These are phyloP conservation scores for Reutealis trisperma DNA, from an alignment of 345 rosid species.

Conservation along the genomic window DNA sequence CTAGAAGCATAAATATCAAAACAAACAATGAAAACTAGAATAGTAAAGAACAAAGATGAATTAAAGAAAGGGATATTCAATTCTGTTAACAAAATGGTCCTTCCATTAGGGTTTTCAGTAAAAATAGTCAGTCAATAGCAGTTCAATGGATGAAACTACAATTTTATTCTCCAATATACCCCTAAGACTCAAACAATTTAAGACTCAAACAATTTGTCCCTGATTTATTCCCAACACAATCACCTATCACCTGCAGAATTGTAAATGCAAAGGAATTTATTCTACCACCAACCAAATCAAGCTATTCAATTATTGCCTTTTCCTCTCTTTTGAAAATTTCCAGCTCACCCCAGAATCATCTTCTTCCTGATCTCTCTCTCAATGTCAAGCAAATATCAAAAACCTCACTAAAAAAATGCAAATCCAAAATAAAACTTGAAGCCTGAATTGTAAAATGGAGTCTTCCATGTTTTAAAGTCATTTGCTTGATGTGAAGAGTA, in stretches of 20 bases:
- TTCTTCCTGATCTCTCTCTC: background rate
- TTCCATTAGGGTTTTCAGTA: background rate
- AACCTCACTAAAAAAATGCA: background rate
- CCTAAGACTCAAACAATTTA: too few species aligned
- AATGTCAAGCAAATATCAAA: background rate
- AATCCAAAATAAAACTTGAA: background rate
- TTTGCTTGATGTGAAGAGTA: background rate
- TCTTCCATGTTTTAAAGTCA: background rate
- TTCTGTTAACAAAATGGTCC: background rate
- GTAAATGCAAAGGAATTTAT: background rate
- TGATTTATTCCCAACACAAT: background rate
- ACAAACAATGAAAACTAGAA: conserved; percentile 14
- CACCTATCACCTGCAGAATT: background rate
- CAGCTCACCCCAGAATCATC: background rate
- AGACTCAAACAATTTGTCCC: too few species aligned
- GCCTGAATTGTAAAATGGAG: background rate
- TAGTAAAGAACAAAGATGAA: background rate
- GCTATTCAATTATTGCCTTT: background rate
- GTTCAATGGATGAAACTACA: background rate
- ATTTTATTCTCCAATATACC: background rate
- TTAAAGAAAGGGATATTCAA: background rate
- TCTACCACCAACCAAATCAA: background rate
- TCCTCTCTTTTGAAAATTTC: background rate
- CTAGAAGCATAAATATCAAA: conserved; percentile 13
- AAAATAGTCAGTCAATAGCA: background rate